A percentile compares a stretch with the other conserved stretches of the same genome.
Evolutionary conservation across 2,329 filamentous ascomycete genomes (phyloP).

Genomic region (Byssothecium circinans): DNA sequence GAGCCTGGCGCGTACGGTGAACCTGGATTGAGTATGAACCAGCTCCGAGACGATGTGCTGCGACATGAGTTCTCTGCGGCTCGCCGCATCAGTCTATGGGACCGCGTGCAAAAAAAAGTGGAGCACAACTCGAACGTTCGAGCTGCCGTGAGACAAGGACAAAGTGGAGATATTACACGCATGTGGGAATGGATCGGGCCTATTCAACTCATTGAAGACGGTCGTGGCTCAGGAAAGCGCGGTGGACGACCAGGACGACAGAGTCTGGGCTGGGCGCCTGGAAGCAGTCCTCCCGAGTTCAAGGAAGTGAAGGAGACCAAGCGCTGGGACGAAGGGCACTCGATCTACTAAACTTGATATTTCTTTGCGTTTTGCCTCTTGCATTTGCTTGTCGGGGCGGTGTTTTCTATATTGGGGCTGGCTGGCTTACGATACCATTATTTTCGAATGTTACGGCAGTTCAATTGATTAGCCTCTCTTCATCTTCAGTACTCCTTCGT

Average conservation of each 20-base stretch:
- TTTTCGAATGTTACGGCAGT: conserved; percentile 17
- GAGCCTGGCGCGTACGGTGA: conserved; percentile 67
- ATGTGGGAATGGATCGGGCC: conserved; percentile 72
- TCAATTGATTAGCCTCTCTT: neutral
- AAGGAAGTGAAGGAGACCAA: conserved; percentile 37
- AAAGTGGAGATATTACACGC: conserved; percentile 58
- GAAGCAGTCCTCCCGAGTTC: conserved; percentile 34
- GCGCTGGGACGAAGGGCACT: conserved; percentile 52
- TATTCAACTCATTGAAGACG: conserved; percentile 52
- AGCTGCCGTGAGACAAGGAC: conserved; percentile 67
- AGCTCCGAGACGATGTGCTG: conserved; percentile 88
- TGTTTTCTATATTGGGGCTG: conserved; percentile 1
- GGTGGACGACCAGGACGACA: conserved; percentile 30
- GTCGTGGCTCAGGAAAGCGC: conserved; percentile 31
- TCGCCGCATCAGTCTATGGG: conserved; percentile 81
- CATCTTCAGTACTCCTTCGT: too few relatives aligned
- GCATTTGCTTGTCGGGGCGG: neutral
- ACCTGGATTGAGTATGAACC: conserved; percentile 80
- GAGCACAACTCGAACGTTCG: conserved; percentile 94
- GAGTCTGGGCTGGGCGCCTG: conserved; percentile 32
- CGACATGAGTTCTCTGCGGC: conserved; percentile 75
- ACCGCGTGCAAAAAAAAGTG: conserved; percentile 77
- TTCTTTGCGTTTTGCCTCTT: conserved; percentile 7
- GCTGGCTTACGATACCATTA: conserved; percentile 32
- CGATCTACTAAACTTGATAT: conserved; percentile 46